Percentiles rank a stretch among this genome's conserved stretches.
Evolutionary conservation across 768 basidiomycete species (phyloP).

Genomic region (Leccinellum rugosiceps): DNA sequence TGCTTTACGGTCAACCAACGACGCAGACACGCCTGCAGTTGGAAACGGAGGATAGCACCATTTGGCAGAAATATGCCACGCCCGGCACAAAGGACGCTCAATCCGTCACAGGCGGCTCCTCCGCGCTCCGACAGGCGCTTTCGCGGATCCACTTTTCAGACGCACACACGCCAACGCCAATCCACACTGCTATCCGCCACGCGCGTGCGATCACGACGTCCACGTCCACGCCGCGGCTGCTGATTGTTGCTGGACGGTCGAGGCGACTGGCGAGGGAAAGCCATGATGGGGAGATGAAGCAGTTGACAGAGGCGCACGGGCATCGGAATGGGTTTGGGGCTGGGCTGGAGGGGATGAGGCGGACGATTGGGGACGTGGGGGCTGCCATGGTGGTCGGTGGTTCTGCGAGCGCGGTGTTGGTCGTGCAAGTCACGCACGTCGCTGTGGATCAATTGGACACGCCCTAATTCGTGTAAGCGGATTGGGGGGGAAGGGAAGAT

Average conservation of each 20-base stretch:
- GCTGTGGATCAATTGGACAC: neutral
- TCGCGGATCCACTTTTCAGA: constrained; percentile 63
- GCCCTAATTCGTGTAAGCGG: neutral
- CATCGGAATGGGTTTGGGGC: neutral
- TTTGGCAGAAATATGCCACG: constrained; percentile 63
- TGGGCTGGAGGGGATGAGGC: constrained; percentile 43
- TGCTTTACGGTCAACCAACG: constrained; percentile 60
- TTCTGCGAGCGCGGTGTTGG: constrained; percentile 53
- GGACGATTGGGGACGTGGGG: constrained; percentile 86
- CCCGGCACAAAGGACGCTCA: constrained; percentile 4
- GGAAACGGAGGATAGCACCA: constrained; percentile 78
- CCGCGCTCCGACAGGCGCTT: constrained; percentile 34
- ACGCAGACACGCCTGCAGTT: constrained; percentile 71
- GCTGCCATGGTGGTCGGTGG: constrained; percentile 71
- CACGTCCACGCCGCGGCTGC: constrained; percentile 34
- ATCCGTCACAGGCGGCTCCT: neutral
- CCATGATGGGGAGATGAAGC: constrained; percentile 65
- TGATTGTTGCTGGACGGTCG: constrained; percentile 74
- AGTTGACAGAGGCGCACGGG: constrained; percentile 47
- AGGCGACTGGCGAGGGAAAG: constrained; percentile 69
- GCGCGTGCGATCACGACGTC: constrained; percentile 33
- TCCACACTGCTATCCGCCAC: constrained; percentile 52
- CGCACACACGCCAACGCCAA: constrained; percentile 50
- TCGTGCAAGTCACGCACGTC: constrained; percentile 57
- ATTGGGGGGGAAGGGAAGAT: neutral